Percentiles rank a stretch among this genome's conserved stretches.
Conservation (phyloP, 1,139 yeast genomes). For the Candida frijolesensis region DNA sequence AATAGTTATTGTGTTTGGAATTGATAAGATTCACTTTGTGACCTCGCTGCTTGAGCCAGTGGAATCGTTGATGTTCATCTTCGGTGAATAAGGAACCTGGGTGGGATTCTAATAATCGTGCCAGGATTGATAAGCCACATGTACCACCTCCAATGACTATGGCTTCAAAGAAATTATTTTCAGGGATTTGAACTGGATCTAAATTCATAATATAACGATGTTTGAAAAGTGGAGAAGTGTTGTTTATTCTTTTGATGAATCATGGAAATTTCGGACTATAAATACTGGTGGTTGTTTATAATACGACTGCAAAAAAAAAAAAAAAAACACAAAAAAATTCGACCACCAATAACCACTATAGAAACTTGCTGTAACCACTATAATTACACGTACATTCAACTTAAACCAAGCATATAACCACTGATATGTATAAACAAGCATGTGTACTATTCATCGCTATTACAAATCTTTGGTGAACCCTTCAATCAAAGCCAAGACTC, state of each 20-base stretch:
- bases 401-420: not conserved
- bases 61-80: slow-evolving; percentile 46
- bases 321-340: not conserved
- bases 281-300: slow-evolving; percentile 1
- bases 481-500: slow-evolving; percentile 65
- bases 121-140: slow-evolving; percentile 39
- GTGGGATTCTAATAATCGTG: slow-evolving; percentile 38
- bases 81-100: slow-evolving; percentile 45
- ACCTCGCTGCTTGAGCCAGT: slow-evolving; percentile 39
- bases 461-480: slow-evolving; percentile 40
- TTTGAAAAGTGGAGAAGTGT: not conserved
- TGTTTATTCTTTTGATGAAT: not conserved
- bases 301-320: slow-evolving; percentile 8
- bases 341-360: slow-evolving; percentile 3
- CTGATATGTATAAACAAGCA: too few relatives aligned
- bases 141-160: slow-evolving; percentile 45
- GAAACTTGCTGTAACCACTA: slow-evolving; percentile 10
- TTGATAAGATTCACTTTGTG: slow-evolving; percentile 29
- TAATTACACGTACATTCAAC: slow-evolving; percentile 4
- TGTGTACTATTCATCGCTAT: too few relatives aligned
- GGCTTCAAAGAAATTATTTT: slow-evolving; percentile 30
- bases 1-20: slow-evolving; percentile 7
- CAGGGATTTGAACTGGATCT: slow-evolving; percentile 11
- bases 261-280: slow-evolving; percentile 1
- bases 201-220: slow-evolving; percentile 2